Base-by-base conservation (phyloP, 116 monocot genomes). In the Thalassia testudinum region DNA sequence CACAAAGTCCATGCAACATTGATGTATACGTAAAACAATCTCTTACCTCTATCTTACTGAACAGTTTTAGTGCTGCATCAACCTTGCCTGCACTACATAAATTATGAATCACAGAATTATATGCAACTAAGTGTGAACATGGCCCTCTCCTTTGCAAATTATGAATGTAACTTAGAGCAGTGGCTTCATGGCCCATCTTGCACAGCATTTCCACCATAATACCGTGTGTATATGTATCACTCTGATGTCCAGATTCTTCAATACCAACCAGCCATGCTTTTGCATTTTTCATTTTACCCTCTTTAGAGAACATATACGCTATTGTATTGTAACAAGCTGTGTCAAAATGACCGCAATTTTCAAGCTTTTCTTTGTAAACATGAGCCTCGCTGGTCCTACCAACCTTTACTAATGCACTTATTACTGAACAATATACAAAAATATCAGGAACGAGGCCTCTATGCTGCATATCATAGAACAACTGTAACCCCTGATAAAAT, bases 21-120 rank as follows among this genome's bases (percentile, higher is more conserved):
- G 86, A 62, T 44, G 90, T 65, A 52, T 86, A 97, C 13, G 97
- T 82, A 63, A 89, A 85, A 23, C 70, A 70, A 73, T 97, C 90
- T 57, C 66, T 82, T 12, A 27, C 30, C 59, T 69, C 57, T 79
- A 97, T 85, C 42, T 63, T 59, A 34, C 69, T 51, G 47, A 97
- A 74, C 23, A 90, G 20, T 30, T 60, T 74, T 21, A 97, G 52
- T 18, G 97, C 97, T 56, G 45, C 49, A 58, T 82, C 86, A 4
- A 90, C 69, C 47, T 70, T 57, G 8, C 80, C 72, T 1, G 25
- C 52, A 56, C 78, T 97, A 45, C 97, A 97, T 20, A 97, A 42
- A 19, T 68, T 76, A 58, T 90, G 72, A 58, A 97, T 72, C 21
- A 99, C 62, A 63, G 68, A 71, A 72, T 99, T 99, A 21, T 58